Evolutionary conservation across 2,329 filamentous ascomycete species (phyloP).

Genomic region (Monilinia laxa): DNA sequence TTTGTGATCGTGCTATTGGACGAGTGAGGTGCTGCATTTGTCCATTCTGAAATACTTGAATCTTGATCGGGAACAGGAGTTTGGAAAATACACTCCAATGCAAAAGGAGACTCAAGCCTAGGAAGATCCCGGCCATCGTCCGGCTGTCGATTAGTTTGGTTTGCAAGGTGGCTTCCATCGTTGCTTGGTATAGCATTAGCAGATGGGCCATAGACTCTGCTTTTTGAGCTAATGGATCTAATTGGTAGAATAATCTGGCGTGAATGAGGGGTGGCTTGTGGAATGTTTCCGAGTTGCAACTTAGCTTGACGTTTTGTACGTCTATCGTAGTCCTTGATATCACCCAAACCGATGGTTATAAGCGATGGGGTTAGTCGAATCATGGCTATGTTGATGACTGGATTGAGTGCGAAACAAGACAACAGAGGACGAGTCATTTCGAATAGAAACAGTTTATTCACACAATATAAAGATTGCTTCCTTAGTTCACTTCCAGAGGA

Average conservation of each 20-base stretch:
- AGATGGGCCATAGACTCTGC: constrained; percentile 2
- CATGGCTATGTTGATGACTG: constrained; percentile 28
- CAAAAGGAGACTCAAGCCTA: constrained; percentile 7
- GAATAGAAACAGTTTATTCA: background rate
- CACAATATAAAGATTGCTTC: background rate
- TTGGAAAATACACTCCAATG: constrained; percentile 1
- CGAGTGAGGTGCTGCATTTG: constrained; percentile 1
- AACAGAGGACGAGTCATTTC: background rate
- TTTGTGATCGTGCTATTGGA: constrained; percentile 5
- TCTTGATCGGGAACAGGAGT: background rate
- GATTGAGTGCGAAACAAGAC: background rate
- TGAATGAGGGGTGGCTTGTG: background rate
- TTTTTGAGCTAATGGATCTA: constrained; percentile 3
- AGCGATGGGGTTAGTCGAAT: constrained; percentile 34
- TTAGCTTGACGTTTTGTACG: constrained; percentile 24
- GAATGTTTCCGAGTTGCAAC: background rate
- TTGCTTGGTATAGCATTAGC: constrained; percentile 10
- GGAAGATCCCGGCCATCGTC: background rate
- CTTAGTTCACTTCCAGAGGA: background rate
- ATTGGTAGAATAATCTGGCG: constrained; percentile 14
- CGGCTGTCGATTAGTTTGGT: constrained; percentile 2
- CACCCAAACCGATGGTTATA: constrained; percentile 33
- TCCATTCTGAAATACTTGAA: background rate
- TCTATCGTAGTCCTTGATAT: constrained; percentile 35
- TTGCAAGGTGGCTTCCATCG: constrained; percentile 18